These are phyloP conservation scores for Hippophae tibetana DNA, from an alignment of 306 rosid genomes.

Conservation along the genomic window DNA sequence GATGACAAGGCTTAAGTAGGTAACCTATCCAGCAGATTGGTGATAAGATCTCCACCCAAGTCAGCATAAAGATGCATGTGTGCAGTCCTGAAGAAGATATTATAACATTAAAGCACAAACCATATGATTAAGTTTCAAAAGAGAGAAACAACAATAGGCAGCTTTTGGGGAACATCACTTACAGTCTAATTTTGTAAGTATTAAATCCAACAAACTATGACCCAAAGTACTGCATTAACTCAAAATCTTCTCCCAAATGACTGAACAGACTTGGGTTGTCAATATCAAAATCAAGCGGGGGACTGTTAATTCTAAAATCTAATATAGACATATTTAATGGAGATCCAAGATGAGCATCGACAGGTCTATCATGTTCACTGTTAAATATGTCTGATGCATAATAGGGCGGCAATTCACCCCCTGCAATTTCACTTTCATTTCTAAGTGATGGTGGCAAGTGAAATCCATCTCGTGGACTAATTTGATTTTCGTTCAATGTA, in stretches of 20 bases:
- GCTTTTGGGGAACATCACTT: constrained; percentile 21
- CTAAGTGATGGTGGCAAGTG: constrained; percentile 26
- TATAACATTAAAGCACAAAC: neutral
- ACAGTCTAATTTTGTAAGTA: constrained; percentile 27
- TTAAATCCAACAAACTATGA: constrained; percentile 43
- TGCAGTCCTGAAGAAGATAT: constrained; percentile 30
- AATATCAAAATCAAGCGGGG: constrained; percentile 32
- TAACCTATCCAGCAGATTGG: constrained; percentile 10
- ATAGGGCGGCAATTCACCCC: constrained; percentile 39
- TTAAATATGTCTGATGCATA: constrained; percentile 39
- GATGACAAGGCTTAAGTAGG: constrained; percentile 5
- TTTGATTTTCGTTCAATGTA: constrained; percentile 28
- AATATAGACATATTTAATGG: constrained; percentile 40
- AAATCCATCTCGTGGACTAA: constrained; percentile 40
- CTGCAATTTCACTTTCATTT: constrained; percentile 38
- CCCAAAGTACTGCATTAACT: constrained; percentile 73
- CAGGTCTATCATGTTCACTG: constrained; percentile 49
- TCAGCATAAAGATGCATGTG: constrained; percentile 17
- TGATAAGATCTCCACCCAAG: constrained; percentile 6
- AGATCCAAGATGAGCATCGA: constrained; percentile 51
- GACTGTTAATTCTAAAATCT: constrained; percentile 44
- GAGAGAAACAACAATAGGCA: neutral
- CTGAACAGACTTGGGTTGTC: constrained; percentile 30
- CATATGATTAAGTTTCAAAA: neutral
- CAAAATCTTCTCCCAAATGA: constrained; percentile 37